These are phyloP conservation scores for Cantharellus cinnabarinus DNA, from an alignment of 768 basidiomycete species.

Conservation along the genomic window DNA sequence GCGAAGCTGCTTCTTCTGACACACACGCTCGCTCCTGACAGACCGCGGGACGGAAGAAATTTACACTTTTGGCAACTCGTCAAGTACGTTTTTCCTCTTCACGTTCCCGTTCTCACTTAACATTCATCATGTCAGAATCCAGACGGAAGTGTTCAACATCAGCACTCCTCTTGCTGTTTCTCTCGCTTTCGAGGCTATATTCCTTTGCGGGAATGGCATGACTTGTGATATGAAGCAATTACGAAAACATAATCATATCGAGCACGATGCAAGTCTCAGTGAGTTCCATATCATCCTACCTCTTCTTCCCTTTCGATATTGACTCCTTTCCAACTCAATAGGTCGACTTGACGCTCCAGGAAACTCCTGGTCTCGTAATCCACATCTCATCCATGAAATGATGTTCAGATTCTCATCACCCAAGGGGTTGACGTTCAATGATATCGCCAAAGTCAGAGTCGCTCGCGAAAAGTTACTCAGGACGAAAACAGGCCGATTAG, in stretches of 20 bases:
- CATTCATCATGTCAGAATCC: neutral
- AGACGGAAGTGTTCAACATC: neutral
- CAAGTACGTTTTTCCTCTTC: too few species aligned
- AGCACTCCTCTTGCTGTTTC: neutral
- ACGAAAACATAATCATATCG: neutral
- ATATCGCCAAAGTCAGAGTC: neutral
- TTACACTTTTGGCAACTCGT: neutral
- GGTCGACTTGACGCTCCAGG: neutral
- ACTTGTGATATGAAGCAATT: neutral
- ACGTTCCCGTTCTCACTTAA: too few species aligned
- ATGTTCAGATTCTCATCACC: neutral
- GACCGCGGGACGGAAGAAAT: neutral
- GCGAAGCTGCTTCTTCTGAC: neutral
- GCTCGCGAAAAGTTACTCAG: neutral
- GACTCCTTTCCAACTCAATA: neutral
- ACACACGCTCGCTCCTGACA: neutral
- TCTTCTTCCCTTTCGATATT: neutral
- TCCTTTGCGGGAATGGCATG: neutral
- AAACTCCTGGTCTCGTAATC: neutral
- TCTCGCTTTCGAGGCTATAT: neutral
- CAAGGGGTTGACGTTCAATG: neutral
- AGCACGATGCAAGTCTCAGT: conserved; percentile 1
- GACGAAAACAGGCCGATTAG: neutral
- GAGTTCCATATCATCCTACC: neutral
- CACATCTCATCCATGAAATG: neutral